Percentiles rank a stretch among this genome's conserved stretches.
phyloP scores from a whole-genome alignment of 768 basidiomycete genomes.

The Leucocoprinus sp. region DNA sequence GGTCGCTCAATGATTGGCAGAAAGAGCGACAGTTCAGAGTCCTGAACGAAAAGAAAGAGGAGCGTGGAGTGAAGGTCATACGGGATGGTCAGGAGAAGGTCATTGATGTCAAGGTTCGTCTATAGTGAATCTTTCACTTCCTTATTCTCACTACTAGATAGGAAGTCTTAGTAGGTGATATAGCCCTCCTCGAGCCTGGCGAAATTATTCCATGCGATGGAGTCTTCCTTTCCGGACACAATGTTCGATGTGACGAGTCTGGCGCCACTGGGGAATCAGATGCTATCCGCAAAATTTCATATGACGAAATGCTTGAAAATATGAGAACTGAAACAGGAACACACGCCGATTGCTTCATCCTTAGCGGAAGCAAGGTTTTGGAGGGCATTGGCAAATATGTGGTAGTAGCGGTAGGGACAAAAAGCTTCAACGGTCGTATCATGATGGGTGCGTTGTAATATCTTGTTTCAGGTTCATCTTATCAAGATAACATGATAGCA shows the following conservation, averaged over 20 bases:
- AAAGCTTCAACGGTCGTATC: conserved; percentile 92
- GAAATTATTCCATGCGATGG: conserved; percentile 97
- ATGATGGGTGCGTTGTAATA: conserved; percentile 75
- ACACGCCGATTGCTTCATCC: conserved; percentile 86
- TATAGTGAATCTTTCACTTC: neutral
- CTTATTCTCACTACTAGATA: conserved; percentile 24
- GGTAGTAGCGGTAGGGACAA: conserved; percentile 84
- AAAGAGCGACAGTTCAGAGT: conserved; percentile 93
- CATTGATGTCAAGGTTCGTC: conserved; percentile 69
- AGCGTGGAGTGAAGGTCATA: conserved; percentile 80
- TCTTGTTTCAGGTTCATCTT: conserved; percentile 1
- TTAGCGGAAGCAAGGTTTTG: conserved; percentile 87
- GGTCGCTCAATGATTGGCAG: conserved; percentile 96
- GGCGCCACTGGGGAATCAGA: conserved; percentile 97
- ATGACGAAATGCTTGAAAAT: conserved; percentile 60
- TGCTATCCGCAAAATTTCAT: conserved; percentile 82
- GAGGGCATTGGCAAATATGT: conserved; percentile 94
- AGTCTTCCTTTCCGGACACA: conserved; percentile 86
- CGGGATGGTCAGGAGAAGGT: conserved; percentile 62
- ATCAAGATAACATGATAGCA: conserved; percentile 35
- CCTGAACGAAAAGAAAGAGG: conserved; percentile 93
- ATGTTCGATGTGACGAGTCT: conserved; percentile 92
- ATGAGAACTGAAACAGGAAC: conserved; percentile 24
- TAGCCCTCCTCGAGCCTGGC: conserved; percentile 88
- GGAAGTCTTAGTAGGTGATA: conserved; percentile 91